These are phyloP conservation scores for Vishniacozyma victoriae DNA, from an alignment of 768 basidiomycete species.

Conservation along the genomic window DNA sequence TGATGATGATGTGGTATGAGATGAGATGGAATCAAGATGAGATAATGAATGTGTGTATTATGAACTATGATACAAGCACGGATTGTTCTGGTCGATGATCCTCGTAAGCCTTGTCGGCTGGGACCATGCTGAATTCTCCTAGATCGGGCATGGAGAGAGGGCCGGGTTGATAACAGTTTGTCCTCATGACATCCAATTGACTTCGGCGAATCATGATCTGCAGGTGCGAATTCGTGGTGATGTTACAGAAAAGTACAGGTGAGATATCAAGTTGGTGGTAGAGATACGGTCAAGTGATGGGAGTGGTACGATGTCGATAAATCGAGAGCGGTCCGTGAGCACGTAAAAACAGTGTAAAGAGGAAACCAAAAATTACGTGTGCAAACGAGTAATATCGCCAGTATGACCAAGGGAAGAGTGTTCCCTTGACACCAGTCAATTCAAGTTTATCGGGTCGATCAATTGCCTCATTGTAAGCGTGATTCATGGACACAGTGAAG, in stretches of 20 bases:
- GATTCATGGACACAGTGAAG: background rate
- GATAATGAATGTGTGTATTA: no score
- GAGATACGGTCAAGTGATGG: no score
- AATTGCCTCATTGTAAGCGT: slow-evolving; percentile 21
- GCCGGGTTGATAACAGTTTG: slow-evolving; percentile 33
- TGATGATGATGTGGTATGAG: no score
- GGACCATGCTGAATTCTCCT: slow-evolving; percentile 28
- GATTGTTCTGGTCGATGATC: no score
- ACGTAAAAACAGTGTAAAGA: slow-evolving; percentile 12
- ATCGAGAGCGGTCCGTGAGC: slow-evolving; percentile 30
- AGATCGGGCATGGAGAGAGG: slow-evolving; percentile 31
- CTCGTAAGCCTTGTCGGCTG: no score
- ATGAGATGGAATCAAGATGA: no score
- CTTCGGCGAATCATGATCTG: slow-evolving; percentile 30
- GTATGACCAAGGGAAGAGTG: slow-evolving; percentile 39
- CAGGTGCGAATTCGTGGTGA: background rate
- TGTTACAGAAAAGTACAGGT: background rate
- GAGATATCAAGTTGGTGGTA: background rate
- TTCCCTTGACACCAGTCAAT: slow-evolving; percentile 16
- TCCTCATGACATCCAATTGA: slow-evolving; percentile 33
- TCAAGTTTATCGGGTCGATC: slow-evolving; percentile 24
- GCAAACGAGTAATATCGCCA: slow-evolving; percentile 43
- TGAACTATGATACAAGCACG: no score
- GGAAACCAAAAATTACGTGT: slow-evolving; percentile 30
- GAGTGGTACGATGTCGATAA: no score